Base-by-base conservation (phyloP, 1,284 basidiomycete species). In the Inonotus hispidus region DNA sequence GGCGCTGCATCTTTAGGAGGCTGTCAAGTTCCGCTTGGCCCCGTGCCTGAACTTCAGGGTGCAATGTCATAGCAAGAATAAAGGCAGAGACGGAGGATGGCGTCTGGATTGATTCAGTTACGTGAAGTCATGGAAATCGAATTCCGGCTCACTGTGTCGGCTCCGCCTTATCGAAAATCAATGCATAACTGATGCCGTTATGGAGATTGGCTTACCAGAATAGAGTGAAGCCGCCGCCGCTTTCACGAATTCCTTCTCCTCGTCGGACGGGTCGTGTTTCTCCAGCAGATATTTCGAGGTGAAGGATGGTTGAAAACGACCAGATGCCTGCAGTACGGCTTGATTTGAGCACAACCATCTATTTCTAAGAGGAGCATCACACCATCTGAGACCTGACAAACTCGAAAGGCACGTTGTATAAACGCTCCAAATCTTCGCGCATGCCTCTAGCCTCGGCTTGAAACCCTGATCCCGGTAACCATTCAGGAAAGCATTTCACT, bases 221-320 rank as follows among this genome's bases (percentile, higher is more conserved):
- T 77, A 78, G 23, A 77, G 68, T 2, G 76, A 75, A 4, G 74
- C 74, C 1, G 73, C 76, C 13, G 75, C 73, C 1, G 71, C 71
- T 49, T 77, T 75, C 54, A 77, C 70, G 2, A 75, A 60, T 35
- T 74, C 73, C 58, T 76, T 72, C n/a, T 74, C 72, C 16, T 59
- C 62, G 3, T 55, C 41, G 0, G 62, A 66, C 1, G 65, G 64
- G 13, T 41, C 23, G 1, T 56, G 61, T 32, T 68, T 72, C 27
- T 71, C 68, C n/a, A 70, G 64, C 0, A 74, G 57, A 53, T 69
- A 72, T 8, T 60, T 58, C 0, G 70, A 70, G 7, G 70, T 68
- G 63, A 75, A 73, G 14, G 73, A 74, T 1, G 66, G 63, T 1
- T 37, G 39, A 2, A 65, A 66, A 19, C 19, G 53, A 14, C 66